A percentile compares a stretch with the other conserved stretches of the same genome.
Conservation (phyloP, 179 eudicot genomes). For the Beta macrorhiza region DNA sequence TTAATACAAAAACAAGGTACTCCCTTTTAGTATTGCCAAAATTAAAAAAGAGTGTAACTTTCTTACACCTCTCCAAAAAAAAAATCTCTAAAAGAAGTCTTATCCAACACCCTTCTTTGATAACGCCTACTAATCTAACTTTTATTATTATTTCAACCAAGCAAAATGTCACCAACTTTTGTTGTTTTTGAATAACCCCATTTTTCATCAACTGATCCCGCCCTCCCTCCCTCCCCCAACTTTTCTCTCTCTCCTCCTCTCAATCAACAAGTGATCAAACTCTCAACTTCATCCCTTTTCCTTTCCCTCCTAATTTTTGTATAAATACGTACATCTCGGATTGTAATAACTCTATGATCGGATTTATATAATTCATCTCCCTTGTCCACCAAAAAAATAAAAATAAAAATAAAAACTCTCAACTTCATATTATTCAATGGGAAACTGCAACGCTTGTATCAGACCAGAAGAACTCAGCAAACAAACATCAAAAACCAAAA, state of each 20-base stretch:
- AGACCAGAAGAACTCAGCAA: conserved; percentile 37
- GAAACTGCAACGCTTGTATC: conserved; percentile 67
- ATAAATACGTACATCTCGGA: too few relatives aligned
- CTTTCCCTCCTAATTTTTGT: too few relatives aligned
- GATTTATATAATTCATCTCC: too few relatives aligned
- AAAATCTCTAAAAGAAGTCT: background rate
- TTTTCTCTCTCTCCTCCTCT: background rate
- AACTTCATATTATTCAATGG: conserved; percentile 36
- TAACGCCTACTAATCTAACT: conserved; percentile 31
- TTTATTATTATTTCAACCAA: background rate
- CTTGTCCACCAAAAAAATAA: too few relatives aligned
- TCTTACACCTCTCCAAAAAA: too few relatives aligned
- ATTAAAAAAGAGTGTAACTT: too few relatives aligned
- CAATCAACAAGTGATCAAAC: background rate
- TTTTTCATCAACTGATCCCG: conserved; percentile 20
- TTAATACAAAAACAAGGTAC: too few relatives aligned
- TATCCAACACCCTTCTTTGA: conserved; percentile 26
- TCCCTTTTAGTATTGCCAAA: too few relatives aligned
- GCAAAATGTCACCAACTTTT: conserved; percentile 27
- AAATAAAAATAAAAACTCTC: too few relatives aligned
- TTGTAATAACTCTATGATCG: too few relatives aligned
- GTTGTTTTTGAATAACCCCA: conserved; percentile 10
- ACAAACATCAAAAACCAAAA: conserved; percentile 25
- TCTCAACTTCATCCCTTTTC: too few relatives aligned
- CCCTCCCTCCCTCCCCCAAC: background rate